These are phyloP conservation scores for Corrigiola litoralis DNA, from an alignment of 179 eudicot species.

Conservation along the genomic window DNA sequence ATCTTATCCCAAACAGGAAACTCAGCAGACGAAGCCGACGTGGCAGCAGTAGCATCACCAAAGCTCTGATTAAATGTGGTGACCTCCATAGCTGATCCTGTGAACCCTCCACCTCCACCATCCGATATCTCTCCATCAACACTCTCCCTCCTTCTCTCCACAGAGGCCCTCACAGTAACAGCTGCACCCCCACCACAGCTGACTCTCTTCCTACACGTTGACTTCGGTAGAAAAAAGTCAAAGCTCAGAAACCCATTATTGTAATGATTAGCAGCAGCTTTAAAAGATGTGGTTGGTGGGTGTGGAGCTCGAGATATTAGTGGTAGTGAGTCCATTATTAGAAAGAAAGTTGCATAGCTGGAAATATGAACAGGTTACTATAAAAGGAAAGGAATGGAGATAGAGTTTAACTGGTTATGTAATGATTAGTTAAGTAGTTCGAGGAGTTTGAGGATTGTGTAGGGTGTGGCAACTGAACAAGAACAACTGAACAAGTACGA, in stretches of 20 bases:
- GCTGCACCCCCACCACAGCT: not conserved
- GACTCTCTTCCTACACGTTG: slow-evolving; percentile 23
- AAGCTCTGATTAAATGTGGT: slow-evolving; percentile 76
- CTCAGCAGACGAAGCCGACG: too few species aligned
- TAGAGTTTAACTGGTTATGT: not conserved
- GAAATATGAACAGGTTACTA: too few species aligned
- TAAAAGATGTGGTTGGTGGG: slow-evolving; percentile 49
- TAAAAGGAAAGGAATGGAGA: not conserved
- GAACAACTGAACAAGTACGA: not conserved
- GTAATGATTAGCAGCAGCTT: too few species aligned
- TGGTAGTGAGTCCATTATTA: slow-evolving; percentile 68
- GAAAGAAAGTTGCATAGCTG: slow-evolving; percentile 2
- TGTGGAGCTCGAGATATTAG: slow-evolving; percentile 45
- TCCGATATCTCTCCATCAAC: slow-evolving; percentile 42
- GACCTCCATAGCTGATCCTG: slow-evolving; percentile 79
- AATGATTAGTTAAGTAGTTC: not conserved
- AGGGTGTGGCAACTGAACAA: slow-evolving; percentile 6
- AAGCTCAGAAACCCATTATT: slow-evolving; percentile 13
- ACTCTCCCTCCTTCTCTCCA: slow-evolving; percentile 39
- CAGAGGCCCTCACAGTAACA: slow-evolving; percentile 34
- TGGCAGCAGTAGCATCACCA: slow-evolving; percentile 30
- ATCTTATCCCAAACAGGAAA: slow-evolving; percentile 90
- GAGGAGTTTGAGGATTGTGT: not conserved
- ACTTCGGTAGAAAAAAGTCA: slow-evolving; percentile 18
- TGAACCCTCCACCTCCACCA: slow-evolving; percentile 34